A percentile compares a stretch with the other conserved stretches of the same genome.
These are phyloP conservation scores for Annona cherimola DNA, from an alignment of 164 flowering plant species.

Conservation along the genomic window DNA sequence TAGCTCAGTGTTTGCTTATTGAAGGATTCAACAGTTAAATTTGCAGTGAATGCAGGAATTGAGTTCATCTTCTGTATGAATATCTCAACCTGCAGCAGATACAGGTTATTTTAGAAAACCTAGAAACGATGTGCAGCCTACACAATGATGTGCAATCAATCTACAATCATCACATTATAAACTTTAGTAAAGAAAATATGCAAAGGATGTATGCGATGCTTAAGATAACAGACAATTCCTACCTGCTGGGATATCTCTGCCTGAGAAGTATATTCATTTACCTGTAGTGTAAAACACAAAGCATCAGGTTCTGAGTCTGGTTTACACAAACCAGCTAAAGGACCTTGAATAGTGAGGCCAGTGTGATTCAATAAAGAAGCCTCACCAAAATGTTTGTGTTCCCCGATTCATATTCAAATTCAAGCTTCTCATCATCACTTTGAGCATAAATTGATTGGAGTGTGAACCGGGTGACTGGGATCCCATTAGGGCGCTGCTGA, in stretches of 20 bases:
- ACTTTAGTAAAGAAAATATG: background rate
- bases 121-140: background rate
- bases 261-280: slow-evolving; percentile 60
- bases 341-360: background rate
- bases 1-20: slow-evolving; percentile 54
- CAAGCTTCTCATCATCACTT: slow-evolving; percentile 91
- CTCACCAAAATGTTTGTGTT: slow-evolving; percentile 79
- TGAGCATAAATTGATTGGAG: slow-evolving; percentile 92
- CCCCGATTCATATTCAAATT: slow-evolving; percentile 98
- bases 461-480: slow-evolving; percentile 81
- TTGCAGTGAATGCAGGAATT: slow-evolving; percentile 95
- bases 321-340: background rate
- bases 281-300: slow-evolving; percentile 35
- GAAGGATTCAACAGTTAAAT: slow-evolving; percentile 87
- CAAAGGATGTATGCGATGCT: background rate
- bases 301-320: slow-evolving; percentile 5
- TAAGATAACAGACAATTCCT: background rate
- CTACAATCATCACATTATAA: background rate
- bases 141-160: no score
- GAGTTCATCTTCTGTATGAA: slow-evolving; percentile 77
- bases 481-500: slow-evolving; percentile 87
- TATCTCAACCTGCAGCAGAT: slow-evolving; percentile 61
- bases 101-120: background rate
- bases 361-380: background rate
- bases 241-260: slow-evolving; percentile 88